Base-by-base conservation (phyloP, 169 alveolate genomes). In the Plasmodium adleri region DNA sequence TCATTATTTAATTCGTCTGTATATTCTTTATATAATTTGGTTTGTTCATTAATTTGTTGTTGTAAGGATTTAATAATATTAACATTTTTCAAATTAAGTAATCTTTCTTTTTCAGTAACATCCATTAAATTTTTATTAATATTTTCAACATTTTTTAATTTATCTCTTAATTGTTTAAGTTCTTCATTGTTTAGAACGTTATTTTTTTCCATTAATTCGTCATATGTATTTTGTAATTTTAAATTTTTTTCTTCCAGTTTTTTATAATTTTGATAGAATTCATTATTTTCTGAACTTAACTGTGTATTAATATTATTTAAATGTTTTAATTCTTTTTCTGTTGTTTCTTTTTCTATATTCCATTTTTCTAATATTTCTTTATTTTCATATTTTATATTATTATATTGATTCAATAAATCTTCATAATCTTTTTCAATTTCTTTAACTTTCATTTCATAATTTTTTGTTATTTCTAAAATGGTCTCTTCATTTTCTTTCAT, bases 71-170 rank as follows among this genome's bases (percentile, higher is more conserved):
- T 86, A 2, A 86, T 86, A 15, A 86, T 72, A 56, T 60, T 70
- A 7, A 86, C 74, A 71, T 86, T 86, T 86, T 72, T 86, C 20
- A 86, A n/a, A 64, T 86, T 86, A 20, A 86, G 22, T 86, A 71
- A 87, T 86, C 92, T 58, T 66, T 86, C 92, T 66, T 70, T 72
- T 86, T 86, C 92, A 6, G 87, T 86, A 24, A 86, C 92, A 7
- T 49, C 60, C 56, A 86, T 13, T 32, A 86, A 62, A 72, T 86
- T 64, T 52, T 50, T 86, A 49, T 86, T 86, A 58, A 86, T 72
- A 49, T 71, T 86, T 62, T 86, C 75, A 5, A 86, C 63, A n/a
- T 86, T 43, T 49, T 24, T 43, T 43, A 86, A 32, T 32, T 73
- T 70, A 12, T 86, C 60, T 28, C 22, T 43, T 50, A 86, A 52